Percentiles rank a stretch among this genome's conserved stretches.
Evolutionary conservation across 2,329 filamentous ascomycete species (phyloP).

Genomic region (Venturia nashicola): DNA sequence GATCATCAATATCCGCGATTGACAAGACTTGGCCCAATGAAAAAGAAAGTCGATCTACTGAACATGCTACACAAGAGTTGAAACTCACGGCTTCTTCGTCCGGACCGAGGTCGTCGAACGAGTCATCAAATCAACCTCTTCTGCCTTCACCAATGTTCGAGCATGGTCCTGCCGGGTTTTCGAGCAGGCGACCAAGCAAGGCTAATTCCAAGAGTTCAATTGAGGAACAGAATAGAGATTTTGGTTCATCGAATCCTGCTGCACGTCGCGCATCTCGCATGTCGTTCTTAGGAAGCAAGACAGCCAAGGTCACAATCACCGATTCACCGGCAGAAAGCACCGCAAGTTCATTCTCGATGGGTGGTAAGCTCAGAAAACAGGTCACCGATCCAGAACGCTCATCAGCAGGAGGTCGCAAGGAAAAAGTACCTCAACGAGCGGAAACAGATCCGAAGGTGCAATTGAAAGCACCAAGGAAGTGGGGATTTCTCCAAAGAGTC

Average conservation of each 20-base stretch:
- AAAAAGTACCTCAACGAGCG: neutral
- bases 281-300: conserved; percentile 8
- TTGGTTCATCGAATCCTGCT: neutral
- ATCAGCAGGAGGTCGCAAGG: neutral
- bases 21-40: conserved; percentile 3
- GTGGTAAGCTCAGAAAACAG: neutral
- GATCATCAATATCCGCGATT: conserved; percentile 21
- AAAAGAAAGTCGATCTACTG: neutral
- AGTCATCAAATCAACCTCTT: neutral
- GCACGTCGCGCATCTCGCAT: conserved; percentile 5
- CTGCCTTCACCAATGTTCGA: conserved; percentile 10
- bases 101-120: neutral
- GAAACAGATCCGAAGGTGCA: conserved; percentile 16
- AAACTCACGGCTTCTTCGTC: neutral
- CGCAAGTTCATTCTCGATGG: neutral
- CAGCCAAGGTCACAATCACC: neutral
- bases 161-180: neutral
- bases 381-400: neutral
- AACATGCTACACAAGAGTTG: neutral
- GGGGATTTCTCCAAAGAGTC: conserved; percentile 47
- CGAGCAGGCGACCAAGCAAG: neutral
- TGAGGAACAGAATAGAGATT: neutral
- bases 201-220: neutral
- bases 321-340: neutral
- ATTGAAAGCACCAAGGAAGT: conserved; percentile 32